Base-by-base conservation (phyloP, 805 yeast species). In the Suhomyces sp. region DNA sequence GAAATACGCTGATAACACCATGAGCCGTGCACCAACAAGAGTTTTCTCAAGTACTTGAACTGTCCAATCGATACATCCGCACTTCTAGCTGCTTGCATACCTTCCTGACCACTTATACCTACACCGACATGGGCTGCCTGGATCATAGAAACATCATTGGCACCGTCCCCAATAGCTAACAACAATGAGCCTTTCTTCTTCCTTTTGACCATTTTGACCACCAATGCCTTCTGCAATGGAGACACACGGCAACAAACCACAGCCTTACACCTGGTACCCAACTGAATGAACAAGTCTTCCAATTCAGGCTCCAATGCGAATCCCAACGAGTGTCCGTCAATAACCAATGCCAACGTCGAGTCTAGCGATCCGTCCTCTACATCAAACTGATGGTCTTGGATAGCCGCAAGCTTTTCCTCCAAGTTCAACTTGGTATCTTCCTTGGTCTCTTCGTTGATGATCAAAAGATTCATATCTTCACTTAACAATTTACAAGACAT, bases 111-210 rank as follows among this genome's bases (percentile, higher is more conserved):
- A 71, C 96, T 89, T 57, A 94, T 96, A 67, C 99, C 99, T 23
- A 94, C 97, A 57, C 99, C 99, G 50, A 94, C 97, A 69, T 94
- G 98, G 0, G 99, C 99, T 13, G 99, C 98, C 71, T 94, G 99
- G 59, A 94, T 94, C 99, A 94, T 94, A 36, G 96, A 87, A 41
- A 94, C 99, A 73, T 94, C 99, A 66, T 94, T 94, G 2, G 99
- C 99, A 65, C 99, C 99, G 71, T 94, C 99, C 44, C 99, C 99
- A 65, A 94, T 87, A 0, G 99, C 98, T 54, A 94, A 75, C 44
- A 96, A 70, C 42, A 88, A 69, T 2, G 96, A 83, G 47, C 87
- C 85, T 64, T 81, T 80, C 68, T 72, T 72, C 72, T 90, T 87
- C 48, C 89, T 76, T 67, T 94, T 94, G 19, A 93, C 98, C 81